Conservation (phyloP, 352 stramenopile species). For the Pythium myriotylum region DNA sequence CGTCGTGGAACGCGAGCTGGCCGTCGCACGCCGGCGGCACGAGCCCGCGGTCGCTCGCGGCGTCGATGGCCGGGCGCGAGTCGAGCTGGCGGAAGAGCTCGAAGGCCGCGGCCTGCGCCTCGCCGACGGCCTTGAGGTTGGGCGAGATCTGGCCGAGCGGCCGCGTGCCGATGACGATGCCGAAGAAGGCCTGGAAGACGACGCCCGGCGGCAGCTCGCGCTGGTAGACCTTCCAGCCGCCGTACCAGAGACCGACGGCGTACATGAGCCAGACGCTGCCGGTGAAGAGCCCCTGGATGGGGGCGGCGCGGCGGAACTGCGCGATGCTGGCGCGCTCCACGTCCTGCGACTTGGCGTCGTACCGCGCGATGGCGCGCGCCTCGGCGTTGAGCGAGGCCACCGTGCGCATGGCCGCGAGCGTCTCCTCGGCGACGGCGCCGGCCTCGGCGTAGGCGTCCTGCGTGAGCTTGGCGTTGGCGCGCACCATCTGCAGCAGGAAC, state of each 20-base stretch:
- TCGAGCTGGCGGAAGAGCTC: slow-evolving; percentile 62
- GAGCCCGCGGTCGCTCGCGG: slow-evolving; percentile 50
- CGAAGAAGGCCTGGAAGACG: slow-evolving; percentile 63
- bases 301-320: slow-evolving; percentile 16
- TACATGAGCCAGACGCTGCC: slow-evolving; percentile 55
- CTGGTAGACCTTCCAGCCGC: slow-evolving; percentile 38
- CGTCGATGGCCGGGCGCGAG: slow-evolving; percentile 37
- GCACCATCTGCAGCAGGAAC: slow-evolving; percentile 10
- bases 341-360: slow-evolving; percentile 10
- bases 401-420: slow-evolving; percentile 20
- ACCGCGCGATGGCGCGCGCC: slow-evolving; percentile 18
- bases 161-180: slow-evolving; percentile 45
- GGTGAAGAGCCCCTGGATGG: slow-evolving; percentile 30
- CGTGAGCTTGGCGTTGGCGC: not conserved
- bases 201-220: slow-evolving; percentile 30
- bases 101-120: slow-evolving; percentile 46
- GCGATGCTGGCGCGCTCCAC: slow-evolving; percentile 32
- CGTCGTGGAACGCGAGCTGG: slow-evolving; percentile 34
- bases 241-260: slow-evolving; percentile 53
- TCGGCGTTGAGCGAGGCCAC: slow-evolving; percentile 34
- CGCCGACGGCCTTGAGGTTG: slow-evolving; percentile 51
- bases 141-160: slow-evolving; percentile 53
- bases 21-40: slow-evolving; percentile 31
- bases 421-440: no score
- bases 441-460: slow-evolving; percentile 1